Evolutionary conservation across 805 yeast species (phyloP).

Genomic region (Saccharomycopsis guyanensis): DNA sequence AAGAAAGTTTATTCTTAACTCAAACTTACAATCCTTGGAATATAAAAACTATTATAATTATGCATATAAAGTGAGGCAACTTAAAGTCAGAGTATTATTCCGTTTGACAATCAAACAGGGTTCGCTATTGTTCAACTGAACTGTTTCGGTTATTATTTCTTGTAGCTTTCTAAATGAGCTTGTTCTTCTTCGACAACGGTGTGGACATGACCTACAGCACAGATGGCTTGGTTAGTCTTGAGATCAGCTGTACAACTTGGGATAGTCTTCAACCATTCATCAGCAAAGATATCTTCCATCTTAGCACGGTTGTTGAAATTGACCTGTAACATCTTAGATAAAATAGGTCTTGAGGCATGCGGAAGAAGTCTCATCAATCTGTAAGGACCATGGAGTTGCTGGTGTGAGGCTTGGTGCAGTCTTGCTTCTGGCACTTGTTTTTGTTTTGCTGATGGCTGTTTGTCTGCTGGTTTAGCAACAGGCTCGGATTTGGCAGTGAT

Average conservation of each 20-base stretch:
- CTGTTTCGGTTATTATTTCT: slow-evolving; percentile 21
- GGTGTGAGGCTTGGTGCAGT: background rate
- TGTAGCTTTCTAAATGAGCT: slow-evolving; percentile 37
- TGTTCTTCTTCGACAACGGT: slow-evolving; percentile 38
- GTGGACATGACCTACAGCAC: slow-evolving; percentile 45
- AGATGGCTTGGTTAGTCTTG: slow-evolving; percentile 31
- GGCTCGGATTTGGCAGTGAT: background rate
- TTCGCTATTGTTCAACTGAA: too few species aligned
- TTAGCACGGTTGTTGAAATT: slow-evolving; percentile 60
- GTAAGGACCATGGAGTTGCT: slow-evolving; percentile 39
- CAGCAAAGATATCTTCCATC: slow-evolving; percentile 54
- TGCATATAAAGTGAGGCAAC: too few species aligned
- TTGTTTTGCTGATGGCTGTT: too few species aligned
- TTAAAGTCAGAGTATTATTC: too few species aligned
- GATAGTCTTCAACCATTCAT: slow-evolving; percentile 65
- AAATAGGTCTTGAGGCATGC: slow-evolving; percentile 73
- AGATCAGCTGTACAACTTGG: slow-evolving; percentile 47
- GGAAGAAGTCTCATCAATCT: slow-evolving; percentile 74
- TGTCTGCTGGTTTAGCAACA: background rate
- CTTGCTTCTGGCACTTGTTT: background rate
- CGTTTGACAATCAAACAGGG: too few species aligned
- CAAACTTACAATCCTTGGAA: too few species aligned
- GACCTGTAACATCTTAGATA: slow-evolving; percentile 56
- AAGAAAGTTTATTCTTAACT: too few species aligned
- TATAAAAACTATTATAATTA: too few species aligned